Base-by-base conservation (phyloP, 306 rosid species). In the Cicer arietinum region DNA sequence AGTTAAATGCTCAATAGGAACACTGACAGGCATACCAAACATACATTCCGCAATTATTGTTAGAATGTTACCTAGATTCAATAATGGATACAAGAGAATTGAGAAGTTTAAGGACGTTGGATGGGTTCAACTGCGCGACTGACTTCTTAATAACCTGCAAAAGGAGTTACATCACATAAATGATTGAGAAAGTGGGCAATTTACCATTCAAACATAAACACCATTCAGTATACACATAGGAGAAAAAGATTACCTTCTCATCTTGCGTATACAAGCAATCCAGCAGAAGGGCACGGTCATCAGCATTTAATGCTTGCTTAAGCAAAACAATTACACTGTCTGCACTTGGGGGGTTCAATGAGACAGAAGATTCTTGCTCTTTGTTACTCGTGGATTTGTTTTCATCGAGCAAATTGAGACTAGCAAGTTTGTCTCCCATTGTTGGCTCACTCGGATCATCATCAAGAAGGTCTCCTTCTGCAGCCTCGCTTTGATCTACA, bases 301-400 rank as follows among this genome's bases (percentile, higher is more conserved):
- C 98, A 8, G 98, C 98, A 58, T 87, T 86, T 41, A 90, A 84
- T 50, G 95, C 95, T 77, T 90, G 97, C 85, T 84, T 93, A 40
- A 93, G 98, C 85, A 93, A 78, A 71, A 89, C 82, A 71, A 90
- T 84, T 14, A 93, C 88, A 7, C 91, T 90, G 78, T 90, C 96
- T 43, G 95, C 96, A 81, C 89, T 88, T 8, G 95, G 96, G 77
- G 91, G 96, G 78, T 72, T 88, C 48, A 25, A 76, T 48, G 44
- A 64, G 7, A 61, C 35, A 50, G 87, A 78, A 67, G 84, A 46
- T 75, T 84, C 91, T 66, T 82, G 83, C 61, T 76, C 76, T 79
- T 77, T 61, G 9, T 74, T 74, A 58, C 70, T 74, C 44, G 40
- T 60, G 39, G 77, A 72, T 69, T 59, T 84, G 47, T 83, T 73